Percentiles rank a stretch among this genome's conserved stretches.
Conservation (phyloP, 2,329 filamentous ascomycete genomes). For the Fusarium bulbicola region DNA sequence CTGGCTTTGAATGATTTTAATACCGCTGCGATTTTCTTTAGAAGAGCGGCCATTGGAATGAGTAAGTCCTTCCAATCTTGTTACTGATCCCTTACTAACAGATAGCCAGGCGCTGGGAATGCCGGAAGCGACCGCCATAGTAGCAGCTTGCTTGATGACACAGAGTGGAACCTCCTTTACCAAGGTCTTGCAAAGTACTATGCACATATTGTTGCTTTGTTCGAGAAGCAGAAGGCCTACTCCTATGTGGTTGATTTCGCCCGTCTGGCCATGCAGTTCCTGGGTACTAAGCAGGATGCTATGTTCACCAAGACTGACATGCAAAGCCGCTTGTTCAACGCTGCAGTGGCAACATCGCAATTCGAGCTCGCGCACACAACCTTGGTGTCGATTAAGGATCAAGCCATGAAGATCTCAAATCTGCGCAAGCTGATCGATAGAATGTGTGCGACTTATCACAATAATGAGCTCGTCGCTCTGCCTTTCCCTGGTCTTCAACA, state of each 20-base stretch:
- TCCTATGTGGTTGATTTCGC: conserved; percentile 88
- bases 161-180: conserved; percentile 75
- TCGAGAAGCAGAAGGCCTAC: conserved; percentile 79
- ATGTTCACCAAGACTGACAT: conserved; percentile 71
- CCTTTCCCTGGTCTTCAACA: conserved; percentile 82
- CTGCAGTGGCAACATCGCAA: conserved; percentile 79
- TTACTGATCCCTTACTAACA: conserved; percentile 39
- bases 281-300: conserved; percentile 45
- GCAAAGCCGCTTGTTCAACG: conserved; percentile 84
- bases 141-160: conserved; percentile 75
- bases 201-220: conserved; percentile 83
- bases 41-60: conserved; percentile 82
- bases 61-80: conserved; percentile 64
- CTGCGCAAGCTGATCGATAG: conserved; percentile 75
- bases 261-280: conserved; percentile 75
- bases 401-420: conserved; percentile 75
- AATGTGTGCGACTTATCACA: conserved; percentile 74
- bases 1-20: conserved; percentile 78
- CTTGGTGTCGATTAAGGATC: conserved; percentile 76
- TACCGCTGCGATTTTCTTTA: conserved; percentile 79
- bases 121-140: conserved; percentile 63
- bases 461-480: conserved; percentile 74
- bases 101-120: conserved; percentile 54
- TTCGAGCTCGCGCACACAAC: conserved; percentile 86
- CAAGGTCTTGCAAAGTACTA: conserved; percentile 86